Evolutionary conservation across 768 basidiomycete genomes (phyloP).

Genomic region (Lactarius hengduanensis): DNA sequence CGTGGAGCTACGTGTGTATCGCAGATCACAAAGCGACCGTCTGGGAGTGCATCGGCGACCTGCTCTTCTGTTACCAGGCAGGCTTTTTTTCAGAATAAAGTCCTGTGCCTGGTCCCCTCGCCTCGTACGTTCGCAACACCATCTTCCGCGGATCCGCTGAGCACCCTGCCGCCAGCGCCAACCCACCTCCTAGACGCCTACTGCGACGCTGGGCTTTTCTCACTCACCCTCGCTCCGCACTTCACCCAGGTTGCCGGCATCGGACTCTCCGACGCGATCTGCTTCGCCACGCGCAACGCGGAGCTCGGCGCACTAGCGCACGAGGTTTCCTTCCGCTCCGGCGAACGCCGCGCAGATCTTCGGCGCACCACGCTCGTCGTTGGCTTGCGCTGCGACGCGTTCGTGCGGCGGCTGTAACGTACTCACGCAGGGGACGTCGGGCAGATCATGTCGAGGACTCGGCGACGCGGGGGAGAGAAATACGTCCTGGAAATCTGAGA

Average conservation of each 20-base stretch:
- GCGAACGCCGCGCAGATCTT: not conserved
- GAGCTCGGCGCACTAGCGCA: constrained; percentile 39
- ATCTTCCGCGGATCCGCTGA: not conserved
- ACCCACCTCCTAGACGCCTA: constrained; percentile 66
- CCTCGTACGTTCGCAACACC: constrained; percentile 36
- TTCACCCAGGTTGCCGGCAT: not conserved
- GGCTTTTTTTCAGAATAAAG: not conserved
- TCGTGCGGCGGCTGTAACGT: constrained; percentile 62
- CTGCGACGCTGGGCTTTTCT: constrained; percentile 29
- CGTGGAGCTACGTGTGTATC: not conserved
- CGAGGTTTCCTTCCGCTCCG: constrained; percentile 67
- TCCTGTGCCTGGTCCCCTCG: not conserved
- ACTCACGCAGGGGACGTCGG: constrained; percentile 91
- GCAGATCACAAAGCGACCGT: not conserved
- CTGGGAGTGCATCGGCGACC: not conserved
- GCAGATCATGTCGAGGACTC: constrained; percentile 48
- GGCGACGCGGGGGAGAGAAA: constrained; percentile 26
- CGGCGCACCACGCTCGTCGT: no score
- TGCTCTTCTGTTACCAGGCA: constrained; percentile 75
- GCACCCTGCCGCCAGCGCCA: no score
- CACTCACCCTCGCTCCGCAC: constrained; percentile 64
- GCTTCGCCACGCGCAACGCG: constrained; percentile 32
- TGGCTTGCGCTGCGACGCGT: constrained; percentile 1
- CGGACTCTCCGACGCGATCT: not conserved
- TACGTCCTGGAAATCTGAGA: constrained; percentile 50